phyloP scores from a whole-genome alignment of 805 yeast genomes.

The Clavispora carvajalis region DNA sequence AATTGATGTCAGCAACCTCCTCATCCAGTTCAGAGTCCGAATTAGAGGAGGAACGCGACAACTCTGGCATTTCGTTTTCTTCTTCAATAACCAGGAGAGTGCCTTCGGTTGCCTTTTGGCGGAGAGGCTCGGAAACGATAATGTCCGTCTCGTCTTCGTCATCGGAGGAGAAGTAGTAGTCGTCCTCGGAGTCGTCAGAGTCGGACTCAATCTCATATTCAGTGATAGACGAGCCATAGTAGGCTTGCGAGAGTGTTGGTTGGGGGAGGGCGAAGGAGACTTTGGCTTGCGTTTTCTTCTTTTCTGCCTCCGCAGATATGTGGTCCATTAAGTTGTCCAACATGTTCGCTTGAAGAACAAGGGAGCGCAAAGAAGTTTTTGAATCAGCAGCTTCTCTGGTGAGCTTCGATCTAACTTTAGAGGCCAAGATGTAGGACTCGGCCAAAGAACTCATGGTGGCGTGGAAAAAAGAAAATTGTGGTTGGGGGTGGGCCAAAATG shows the following conservation, averaged over 20 bases:
- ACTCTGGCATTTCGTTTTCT: conserved; percentile 13
- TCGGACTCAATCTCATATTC: conserved; percentile 36
- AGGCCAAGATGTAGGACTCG: conserved; percentile 57
- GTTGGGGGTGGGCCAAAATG: background rate
- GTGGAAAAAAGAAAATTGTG: background rate
- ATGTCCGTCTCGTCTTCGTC: conserved; percentile 9
- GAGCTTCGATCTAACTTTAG: conserved; percentile 58
- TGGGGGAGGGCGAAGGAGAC: conserved; percentile 13
- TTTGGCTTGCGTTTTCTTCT: conserved; percentile 9
- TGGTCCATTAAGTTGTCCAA: conserved; percentile 60
- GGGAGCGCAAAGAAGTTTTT: conserved; percentile 50
- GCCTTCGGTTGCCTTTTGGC: conserved; percentile 2
- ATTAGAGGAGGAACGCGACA: conserved; percentile 9
- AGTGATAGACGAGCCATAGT: conserved; percentile 25
- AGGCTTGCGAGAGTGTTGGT: conserved; percentile 7
- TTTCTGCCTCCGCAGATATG: conserved; percentile 28
- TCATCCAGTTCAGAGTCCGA: conserved; percentile 14
- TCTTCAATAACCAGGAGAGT: conserved; percentile 12
- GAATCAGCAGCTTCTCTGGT: conserved; percentile 56
- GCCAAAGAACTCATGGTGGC: conserved; percentile 27
- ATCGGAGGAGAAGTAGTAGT: conserved; percentile 22
- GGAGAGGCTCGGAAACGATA: background rate
- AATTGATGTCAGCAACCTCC: conserved; percentile 8
- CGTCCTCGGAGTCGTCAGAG: conserved; percentile 21
- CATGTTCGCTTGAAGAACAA: conserved; percentile 69